phyloP scores from a whole-genome alignment of 2,329 filamentous ascomycete species.

The Pezicula carpinea region DNA sequence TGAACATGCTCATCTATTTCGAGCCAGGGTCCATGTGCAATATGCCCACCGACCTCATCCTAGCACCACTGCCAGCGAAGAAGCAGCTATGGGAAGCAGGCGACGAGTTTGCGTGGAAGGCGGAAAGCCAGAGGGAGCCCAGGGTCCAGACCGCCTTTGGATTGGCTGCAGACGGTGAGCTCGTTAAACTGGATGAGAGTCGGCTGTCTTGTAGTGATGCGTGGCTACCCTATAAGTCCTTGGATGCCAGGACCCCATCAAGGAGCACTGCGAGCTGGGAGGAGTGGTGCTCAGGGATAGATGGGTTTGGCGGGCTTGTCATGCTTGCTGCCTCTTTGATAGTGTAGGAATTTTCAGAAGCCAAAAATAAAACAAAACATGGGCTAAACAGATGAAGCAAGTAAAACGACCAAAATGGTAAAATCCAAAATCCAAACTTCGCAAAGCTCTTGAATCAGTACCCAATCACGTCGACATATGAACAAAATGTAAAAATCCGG shows the following conservation, averaged over 20 bases:
- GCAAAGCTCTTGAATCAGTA: too few relatives aligned
- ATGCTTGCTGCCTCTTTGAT: conserved; percentile 38
- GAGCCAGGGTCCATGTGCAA: conserved; percentile 34
- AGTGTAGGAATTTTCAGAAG: conserved; percentile 5
- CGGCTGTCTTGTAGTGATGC: conserved; percentile 22
- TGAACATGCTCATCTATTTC: conserved; percentile 39
- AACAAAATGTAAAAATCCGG: too few relatives aligned
- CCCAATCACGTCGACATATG: too few relatives aligned
- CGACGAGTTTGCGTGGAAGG: conserved; percentile 31
- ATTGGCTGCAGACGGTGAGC: conserved; percentile 28
- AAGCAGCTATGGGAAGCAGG: conserved; percentile 40
- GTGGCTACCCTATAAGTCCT: conserved; percentile 12
- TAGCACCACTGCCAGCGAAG: conserved; percentile 38
- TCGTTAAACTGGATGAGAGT: conserved; percentile 27
- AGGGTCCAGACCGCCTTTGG: conserved; percentile 23
- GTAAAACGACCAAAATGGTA: too few relatives aligned
- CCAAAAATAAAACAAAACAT: too few relatives aligned
- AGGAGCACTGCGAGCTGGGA: conserved; percentile 32
- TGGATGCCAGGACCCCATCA: conserved; percentile 9
- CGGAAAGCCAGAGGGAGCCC: conserved; percentile 25
- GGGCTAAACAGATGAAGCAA: too few relatives aligned
- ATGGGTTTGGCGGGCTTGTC: conserved; percentile 38
- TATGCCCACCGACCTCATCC: conserved; percentile 29
- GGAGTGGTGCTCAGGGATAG: conserved; percentile 42
- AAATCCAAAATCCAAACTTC: too few relatives aligned